Conservation (phyloP, 2,329 filamentous ascomycete species). For the Trichoderma afroharzianum region DNA sequence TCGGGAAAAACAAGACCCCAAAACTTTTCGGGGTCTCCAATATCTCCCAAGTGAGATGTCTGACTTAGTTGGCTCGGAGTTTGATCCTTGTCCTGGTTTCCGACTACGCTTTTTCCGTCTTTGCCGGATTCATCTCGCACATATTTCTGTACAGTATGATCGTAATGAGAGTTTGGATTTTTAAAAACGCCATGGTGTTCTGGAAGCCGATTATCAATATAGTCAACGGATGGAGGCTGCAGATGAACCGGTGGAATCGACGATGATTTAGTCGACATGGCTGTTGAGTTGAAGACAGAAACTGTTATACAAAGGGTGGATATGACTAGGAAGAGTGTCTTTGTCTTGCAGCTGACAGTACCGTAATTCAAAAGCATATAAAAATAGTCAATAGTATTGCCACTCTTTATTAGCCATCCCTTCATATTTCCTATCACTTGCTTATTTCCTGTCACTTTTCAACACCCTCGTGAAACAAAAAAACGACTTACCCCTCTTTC, state of each 20-base stretch:
- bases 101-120: neutral
- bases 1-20: slow-evolving; percentile 2
- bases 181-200: neutral
- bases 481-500: neutral
- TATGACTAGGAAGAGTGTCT: neutral
- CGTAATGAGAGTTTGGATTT: neutral
- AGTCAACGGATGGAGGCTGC: slow-evolving; percentile 11
- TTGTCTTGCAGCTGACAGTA: neutral
- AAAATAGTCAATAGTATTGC: neutral
- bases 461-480: neutral
- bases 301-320: neutral
- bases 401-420: neutral
- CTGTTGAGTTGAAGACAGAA: neutral
- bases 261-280: neutral
- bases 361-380: neutral
- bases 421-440: neutral
- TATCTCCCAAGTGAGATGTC: neutral
- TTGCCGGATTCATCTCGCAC: neutral
- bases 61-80: neutral
- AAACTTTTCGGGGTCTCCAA: slow-evolving; percentile 2
- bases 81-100: neutral
- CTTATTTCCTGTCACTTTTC: neutral
- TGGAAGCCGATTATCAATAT: slow-evolving; percentile 5
- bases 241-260: neutral
- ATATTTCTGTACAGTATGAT: neutral